Conservation (phyloP, 2,329 filamentous ascomycete genomes). For the Purpureocillium lavendulum region DNA sequence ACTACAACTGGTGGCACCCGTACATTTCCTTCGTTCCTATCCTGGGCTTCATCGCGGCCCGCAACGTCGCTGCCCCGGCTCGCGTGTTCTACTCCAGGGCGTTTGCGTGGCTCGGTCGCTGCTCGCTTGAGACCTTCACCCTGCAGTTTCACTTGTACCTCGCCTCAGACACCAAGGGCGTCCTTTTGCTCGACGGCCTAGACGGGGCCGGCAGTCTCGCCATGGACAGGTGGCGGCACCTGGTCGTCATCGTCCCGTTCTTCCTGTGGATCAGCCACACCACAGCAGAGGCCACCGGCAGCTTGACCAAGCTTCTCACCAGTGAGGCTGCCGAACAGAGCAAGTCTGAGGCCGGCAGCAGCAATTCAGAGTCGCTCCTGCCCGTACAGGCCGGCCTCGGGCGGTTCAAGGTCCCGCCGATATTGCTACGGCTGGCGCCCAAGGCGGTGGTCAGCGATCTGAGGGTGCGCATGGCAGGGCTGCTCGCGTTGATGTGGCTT, state of each 20-base stretch:
- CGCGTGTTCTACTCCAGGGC: conserved; percentile 25
- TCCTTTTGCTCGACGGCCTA: conserved; percentile 27
- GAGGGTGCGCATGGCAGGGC: background rate
- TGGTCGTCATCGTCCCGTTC: conserved; percentile 15
- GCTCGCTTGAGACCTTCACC: conserved; percentile 51
- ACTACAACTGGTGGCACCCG: conserved; percentile 43
- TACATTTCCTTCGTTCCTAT: conserved; percentile 46
- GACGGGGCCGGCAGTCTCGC: conserved; percentile 14
- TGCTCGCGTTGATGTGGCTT: no score
- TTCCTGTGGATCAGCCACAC: conserved; percentile 19
- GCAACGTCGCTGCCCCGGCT: conserved; percentile 28
- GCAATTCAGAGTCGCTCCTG: no score
- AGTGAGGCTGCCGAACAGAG: no score
- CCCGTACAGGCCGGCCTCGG: no score
- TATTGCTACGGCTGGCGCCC: no score
- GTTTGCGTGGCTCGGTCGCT: conserved; percentile 43
- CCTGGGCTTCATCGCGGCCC: conserved; percentile 40
- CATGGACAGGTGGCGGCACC: conserved; percentile 15
- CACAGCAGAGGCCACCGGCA: conserved; percentile 14
- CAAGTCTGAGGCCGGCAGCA: no score
- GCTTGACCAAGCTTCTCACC: conserved; percentile 16
- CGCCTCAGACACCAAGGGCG: conserved; percentile 45
- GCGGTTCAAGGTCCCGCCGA: no score
- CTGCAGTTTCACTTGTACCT: conserved; percentile 56
- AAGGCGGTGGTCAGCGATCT: no score